Base-by-base conservation (phyloP, 192 early-diverging fungal genomes). In the Dimargaris cristalligena region DNA sequence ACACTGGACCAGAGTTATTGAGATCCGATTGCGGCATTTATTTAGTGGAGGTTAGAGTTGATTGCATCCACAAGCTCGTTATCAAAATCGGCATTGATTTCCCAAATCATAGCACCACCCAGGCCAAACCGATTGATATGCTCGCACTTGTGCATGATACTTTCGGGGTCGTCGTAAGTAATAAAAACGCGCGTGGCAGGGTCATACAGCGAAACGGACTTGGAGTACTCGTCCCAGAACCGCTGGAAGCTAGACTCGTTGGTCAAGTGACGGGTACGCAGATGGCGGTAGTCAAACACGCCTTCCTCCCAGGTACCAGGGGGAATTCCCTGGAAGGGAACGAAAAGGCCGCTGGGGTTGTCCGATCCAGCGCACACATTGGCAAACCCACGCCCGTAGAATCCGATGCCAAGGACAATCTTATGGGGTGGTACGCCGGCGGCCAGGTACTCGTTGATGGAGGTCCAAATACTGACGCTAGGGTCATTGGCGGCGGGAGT, bases 371-470 rank as follows among this genome's bases (percentile, higher is more conserved):
- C 74, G 58, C 75, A 67, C 9, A 92, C 92, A 59, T 89, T 88
- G 59, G 78, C 75, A 71, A 99, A 99, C 3, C 80, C 89, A n/a
- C 96, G 79, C 2, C 89, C 92, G 71, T 95, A 99, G 62, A 91
- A 78, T 26, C 89, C 89, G 44, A 88, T 80, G 16, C 96, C 96
- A 52, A 97, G 76, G 1, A 93, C 84, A 30, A 99, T 62, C 63
- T 97, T 96, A 41, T 78, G 63, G 0, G 87, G 65, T 2, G 89
- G 88, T 23, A 94, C 83, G 4, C 92, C 91, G 28, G 75, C 69
- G 18, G 49, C 29, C 18, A 91, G 63, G 63, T 84, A 92, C 55
- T 78, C 72, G 3, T 75, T 72, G 11, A 97, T 84, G 4, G 90
- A 63, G 50, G 77, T 62, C 44, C 78, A 74, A 14, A 70, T 81